A percentile compares a stretch with the other conserved stretches of the same genome.
These are phyloP conservation scores for Mortierella claussenii DNA, from an alignment of 192 early-diverging fungal genomes.

Conservation along the genomic window DNA sequence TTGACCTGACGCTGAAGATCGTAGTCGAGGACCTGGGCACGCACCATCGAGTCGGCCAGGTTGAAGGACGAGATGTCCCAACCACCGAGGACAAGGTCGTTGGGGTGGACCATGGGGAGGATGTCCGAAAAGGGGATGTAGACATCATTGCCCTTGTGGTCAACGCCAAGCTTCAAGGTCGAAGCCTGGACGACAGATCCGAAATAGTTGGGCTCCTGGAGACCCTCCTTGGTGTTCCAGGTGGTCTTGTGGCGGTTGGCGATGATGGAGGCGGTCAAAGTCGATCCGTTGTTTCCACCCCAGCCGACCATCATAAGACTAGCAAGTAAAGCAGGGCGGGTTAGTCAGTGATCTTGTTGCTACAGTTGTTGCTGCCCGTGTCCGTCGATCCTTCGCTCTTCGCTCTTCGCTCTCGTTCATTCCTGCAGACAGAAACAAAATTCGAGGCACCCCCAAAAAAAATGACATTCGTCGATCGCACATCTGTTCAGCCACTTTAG, in stretches of 20 bases:
- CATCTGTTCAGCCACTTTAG: too few species aligned
- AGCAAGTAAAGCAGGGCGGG: not conserved
- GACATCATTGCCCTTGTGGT: conserved; percentile 85
- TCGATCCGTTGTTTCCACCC: conserved; percentile 99
- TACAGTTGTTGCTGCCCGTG: too few species aligned
- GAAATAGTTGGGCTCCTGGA: conserved; percentile 95
- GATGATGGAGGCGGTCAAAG: conserved; percentile 94
- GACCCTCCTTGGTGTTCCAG: conserved; percentile 95
- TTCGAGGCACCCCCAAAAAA: conserved; percentile 16
- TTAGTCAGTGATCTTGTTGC: not conserved
- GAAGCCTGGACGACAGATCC: conserved; percentile 97
- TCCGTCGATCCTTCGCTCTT: too few species aligned
- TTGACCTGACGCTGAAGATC: conserved; percentile 95
- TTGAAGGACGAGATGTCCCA: conserved; percentile 95
- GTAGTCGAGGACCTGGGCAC: conserved; percentile 95
- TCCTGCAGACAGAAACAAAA: too few species aligned
- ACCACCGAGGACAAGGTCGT: conserved; percentile 96
- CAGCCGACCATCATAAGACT: conserved; percentile 99
- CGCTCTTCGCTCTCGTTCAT: too few species aligned
- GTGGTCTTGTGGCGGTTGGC: conserved; percentile 90
- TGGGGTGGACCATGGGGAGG: conserved; percentile 96
- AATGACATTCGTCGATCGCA: conserved; percentile 3
- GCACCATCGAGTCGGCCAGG: conserved; percentile 93
- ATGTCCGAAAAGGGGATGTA: conserved; percentile 93
- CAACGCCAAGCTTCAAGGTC: conserved; percentile 94